Conservation (phyloP, 768 basidiomycete genomes). For the Nidularia sp. region DNA sequence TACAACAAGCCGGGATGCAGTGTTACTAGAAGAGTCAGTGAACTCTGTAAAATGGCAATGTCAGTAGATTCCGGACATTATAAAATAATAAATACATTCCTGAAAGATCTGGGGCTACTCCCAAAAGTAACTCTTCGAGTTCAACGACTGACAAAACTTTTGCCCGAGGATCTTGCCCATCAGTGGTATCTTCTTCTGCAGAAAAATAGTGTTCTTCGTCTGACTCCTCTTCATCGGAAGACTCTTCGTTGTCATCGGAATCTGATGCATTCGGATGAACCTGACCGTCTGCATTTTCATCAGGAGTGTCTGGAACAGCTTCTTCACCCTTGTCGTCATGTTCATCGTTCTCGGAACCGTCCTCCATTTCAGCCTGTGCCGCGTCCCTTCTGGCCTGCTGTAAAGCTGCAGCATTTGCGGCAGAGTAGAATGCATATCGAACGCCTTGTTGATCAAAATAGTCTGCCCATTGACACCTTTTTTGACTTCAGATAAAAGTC, state of each 20-base stretch:
- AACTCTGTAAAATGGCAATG: slow-evolving; percentile 42
- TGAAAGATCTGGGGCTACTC: slow-evolving; percentile 64
- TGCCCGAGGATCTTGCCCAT: slow-evolving; percentile 59
- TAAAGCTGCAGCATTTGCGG: slow-evolving; percentile 78
- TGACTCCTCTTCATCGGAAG: too few relatives aligned
- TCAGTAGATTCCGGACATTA: too few relatives aligned
- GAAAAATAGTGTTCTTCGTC: slow-evolving; percentile 29
- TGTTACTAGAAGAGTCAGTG: slow-evolving; percentile 47
- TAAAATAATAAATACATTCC: too few relatives aligned
- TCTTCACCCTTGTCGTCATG: slow-evolving; percentile 22
- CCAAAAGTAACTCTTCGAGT: slow-evolving; percentile 78
- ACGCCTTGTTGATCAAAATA: slow-evolving; percentile 77
- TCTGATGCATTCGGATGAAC: too few relatives aligned
- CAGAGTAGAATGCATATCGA: slow-evolving; percentile 90
- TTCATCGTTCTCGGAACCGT: slow-evolving; percentile 5
- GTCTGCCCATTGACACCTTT: slow-evolving; percentile 84
- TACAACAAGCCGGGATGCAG: slow-evolving; percentile 65
- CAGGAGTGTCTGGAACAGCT: slow-evolving; percentile 31
- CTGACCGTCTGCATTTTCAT: too few relatives aligned
- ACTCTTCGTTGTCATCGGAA: too few relatives aligned
- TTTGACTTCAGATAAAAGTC: not conserved
- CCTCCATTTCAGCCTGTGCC: slow-evolving; percentile 13
- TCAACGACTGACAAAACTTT: slow-evolving; percentile 82
- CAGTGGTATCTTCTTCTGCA: slow-evolving; percentile 47
- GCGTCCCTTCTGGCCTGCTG: slow-evolving; percentile 70